These are phyloP conservation scores for Balamuthia mandrillaris DNA, from an alignment of 208 protist species.

Conservation along the genomic window DNA sequence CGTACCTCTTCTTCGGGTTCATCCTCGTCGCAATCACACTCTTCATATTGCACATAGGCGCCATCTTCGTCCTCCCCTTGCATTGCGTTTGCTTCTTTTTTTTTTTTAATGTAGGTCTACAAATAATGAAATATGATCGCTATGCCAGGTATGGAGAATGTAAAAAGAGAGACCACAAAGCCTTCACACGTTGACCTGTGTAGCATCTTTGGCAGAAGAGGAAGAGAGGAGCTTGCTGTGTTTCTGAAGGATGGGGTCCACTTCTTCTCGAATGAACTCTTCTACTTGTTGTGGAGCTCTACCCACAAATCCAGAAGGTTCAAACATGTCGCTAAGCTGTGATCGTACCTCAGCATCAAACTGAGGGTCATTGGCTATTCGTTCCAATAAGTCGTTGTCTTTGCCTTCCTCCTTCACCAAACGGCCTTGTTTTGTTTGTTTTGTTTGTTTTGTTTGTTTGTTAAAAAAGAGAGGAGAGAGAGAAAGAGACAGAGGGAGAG, in stretches of 20 bases:
- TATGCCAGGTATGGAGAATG: not conserved
- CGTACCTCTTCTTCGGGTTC: no score
- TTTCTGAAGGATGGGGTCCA: slow-evolving; percentile 40
- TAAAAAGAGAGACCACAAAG: not conserved
- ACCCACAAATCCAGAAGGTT: slow-evolving; percentile 53
- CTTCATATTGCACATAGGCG: no score
- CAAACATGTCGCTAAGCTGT: slow-evolving; percentile 48
- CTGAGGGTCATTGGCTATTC: slow-evolving; percentile 46
- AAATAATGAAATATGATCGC: not conserved
- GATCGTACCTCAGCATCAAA: slow-evolving; percentile 52
- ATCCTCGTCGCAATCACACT: no score
- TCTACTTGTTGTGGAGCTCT: slow-evolving; percentile 54
- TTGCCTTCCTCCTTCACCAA: slow-evolving; percentile 61
- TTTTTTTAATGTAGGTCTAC: not conserved
- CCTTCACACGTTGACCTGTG: not conserved
- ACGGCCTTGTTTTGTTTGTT: no score
- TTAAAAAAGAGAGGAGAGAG: no score
- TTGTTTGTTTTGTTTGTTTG: no score
- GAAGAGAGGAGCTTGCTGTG: not conserved
- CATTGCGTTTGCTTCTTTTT: no score
- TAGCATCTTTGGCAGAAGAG: not conserved
- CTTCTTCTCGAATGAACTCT: slow-evolving; percentile 49
- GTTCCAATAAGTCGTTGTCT: slow-evolving; percentile 68
- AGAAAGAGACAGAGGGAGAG: no score
- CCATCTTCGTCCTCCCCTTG: no score